phyloP scores from a whole-genome alignment of 2,329 filamentous ascomycete species.

The Hypoxylon sp. region DNA sequence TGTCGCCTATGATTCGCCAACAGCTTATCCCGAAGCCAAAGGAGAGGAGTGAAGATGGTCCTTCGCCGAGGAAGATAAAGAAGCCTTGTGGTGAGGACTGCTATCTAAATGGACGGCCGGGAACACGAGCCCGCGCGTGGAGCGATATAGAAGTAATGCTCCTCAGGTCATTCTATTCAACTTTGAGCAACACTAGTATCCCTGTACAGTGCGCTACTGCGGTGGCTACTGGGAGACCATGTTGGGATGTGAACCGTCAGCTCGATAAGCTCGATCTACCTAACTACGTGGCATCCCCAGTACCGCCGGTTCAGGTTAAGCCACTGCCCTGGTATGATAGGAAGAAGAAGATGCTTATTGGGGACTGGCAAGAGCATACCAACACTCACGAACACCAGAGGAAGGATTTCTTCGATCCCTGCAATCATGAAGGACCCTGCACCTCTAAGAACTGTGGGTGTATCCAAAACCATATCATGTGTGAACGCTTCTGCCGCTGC shows the following conservation, averaged over 20 bases:
- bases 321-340: slow-evolving; percentile 70
- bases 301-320: slow-evolving; percentile 57
- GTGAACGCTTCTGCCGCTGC: slow-evolving; percentile 80
- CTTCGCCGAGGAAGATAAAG: slow-evolving; percentile 56
- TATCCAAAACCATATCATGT: slow-evolving; percentile 72
- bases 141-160: slow-evolving; percentile 64
- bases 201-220: slow-evolving; percentile 66
- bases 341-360: slow-evolving; percentile 66
- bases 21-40: slow-evolving; percentile 46
- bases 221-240: slow-evolving; percentile 65
- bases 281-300: slow-evolving; percentile 51
- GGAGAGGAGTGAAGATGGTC: slow-evolving; percentile 36
- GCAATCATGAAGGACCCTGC: slow-evolving; percentile 78
- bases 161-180: slow-evolving; percentile 63
- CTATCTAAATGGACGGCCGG: slow-evolving; percentile 56
- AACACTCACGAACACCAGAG: slow-evolving; percentile 69
- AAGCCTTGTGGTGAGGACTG: slow-evolving; percentile 58
- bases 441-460: slow-evolving; percentile 72
- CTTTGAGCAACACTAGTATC: slow-evolving; percentile 60
- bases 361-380: slow-evolving; percentile 70
- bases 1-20: slow-evolving; percentile 55
- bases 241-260: slow-evolving; percentile 66
- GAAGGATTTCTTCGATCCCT: slow-evolving; percentile 73
- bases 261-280: slow-evolving; percentile 59
- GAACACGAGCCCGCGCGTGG: slow-evolving; percentile 61